These are phyloP conservation scores for Karstenula rhodostoma DNA, from an alignment of 2,329 filamentous ascomycete genomes.

Conservation along the genomic window DNA sequence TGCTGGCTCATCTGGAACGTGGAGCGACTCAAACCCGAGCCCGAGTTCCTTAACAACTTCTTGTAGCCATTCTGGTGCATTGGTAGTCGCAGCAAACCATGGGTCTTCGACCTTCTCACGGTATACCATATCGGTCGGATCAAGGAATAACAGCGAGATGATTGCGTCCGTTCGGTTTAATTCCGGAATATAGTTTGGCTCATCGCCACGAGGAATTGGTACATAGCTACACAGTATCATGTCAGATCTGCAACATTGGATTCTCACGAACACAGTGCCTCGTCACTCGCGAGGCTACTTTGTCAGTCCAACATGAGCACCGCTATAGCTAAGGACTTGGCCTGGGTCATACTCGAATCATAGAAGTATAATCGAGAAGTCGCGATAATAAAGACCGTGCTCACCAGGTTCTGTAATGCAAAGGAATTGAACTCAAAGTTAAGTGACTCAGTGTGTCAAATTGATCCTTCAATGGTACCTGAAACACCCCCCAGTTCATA, in stretches of 20 bases:
- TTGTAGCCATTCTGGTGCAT: background rate
- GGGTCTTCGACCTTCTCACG: slow-evolving; percentile 14
- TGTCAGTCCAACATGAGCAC: too few relatives aligned
- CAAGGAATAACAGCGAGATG: slow-evolving; percentile 1
- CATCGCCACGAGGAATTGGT: background rate
- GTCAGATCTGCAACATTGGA: background rate
- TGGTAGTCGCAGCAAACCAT: slow-evolving; percentile 17
- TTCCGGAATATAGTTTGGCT: background rate
- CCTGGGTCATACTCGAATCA: too few relatives aligned
- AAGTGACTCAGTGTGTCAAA: background rate
- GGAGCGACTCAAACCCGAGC: background rate
- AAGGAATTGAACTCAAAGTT: background rate
- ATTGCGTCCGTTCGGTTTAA: slow-evolving; percentile 8
- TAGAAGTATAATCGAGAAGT: too few relatives aligned
- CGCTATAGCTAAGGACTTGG: too few relatives aligned
- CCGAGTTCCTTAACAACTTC: too few relatives aligned
- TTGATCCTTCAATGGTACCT: slow-evolving; percentile 2
- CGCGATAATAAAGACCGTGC: background rate
- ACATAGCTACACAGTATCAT: background rate
- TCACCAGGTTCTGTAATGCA: slow-evolving; percentile 4
- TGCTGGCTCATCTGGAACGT: slow-evolving; percentile 14
- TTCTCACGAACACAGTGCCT: too few relatives aligned
- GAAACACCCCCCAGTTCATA: background rate
- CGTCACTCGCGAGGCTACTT: too few relatives aligned
- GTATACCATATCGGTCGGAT: slow-evolving; percentile 6